A percentile compares a stretch with the other conserved stretches of the same genome.
phyloP scores from a whole-genome alignment of 352 stramenopile genomes.

The Pythium biforme region DNA sequence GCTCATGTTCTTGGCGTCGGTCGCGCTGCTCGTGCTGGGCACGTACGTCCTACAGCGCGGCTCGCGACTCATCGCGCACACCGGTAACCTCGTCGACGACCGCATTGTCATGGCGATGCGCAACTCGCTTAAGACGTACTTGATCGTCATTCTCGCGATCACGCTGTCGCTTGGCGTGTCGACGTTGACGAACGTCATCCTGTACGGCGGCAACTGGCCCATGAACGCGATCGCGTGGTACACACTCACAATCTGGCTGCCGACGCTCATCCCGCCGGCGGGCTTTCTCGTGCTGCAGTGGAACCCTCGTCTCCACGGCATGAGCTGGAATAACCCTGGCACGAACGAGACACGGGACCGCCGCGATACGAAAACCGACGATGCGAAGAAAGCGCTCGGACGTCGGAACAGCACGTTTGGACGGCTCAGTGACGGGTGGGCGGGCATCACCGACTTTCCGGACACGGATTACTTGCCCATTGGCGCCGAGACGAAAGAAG shows the following conservation, averaged over 20 bases:
- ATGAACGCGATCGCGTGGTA: slow-evolving; percentile 83
- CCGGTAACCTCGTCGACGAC: slow-evolving; percentile 70
- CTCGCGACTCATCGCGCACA: slow-evolving; percentile 69
- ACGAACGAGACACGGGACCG: slow-evolving; percentile 1
- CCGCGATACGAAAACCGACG: slow-evolving; percentile 44
- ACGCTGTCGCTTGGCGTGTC: slow-evolving; percentile 61
- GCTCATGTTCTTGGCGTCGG: slow-evolving; percentile 58
- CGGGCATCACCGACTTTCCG: slow-evolving; percentile 67
- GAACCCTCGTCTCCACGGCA: slow-evolving; percentile 75
- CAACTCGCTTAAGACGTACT: slow-evolving; percentile 77
- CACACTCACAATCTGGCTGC: slow-evolving; percentile 76
- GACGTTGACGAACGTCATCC: slow-evolving; percentile 57
- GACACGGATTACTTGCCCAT: slow-evolving; percentile 73
- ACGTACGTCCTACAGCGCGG: slow-evolving; percentile 69
- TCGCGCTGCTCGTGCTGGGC: slow-evolving; percentile 65
- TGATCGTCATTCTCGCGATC: slow-evolving; percentile 73
- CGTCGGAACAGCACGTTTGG: slow-evolving; percentile 29
- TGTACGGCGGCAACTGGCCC: slow-evolving; percentile 60
- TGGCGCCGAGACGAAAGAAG: slow-evolving; percentile 52
- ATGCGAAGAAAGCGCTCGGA: slow-evolving; percentile 18
- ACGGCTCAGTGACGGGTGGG: slow-evolving; percentile 60
- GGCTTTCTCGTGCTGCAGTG: slow-evolving; percentile 84
- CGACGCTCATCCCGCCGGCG: slow-evolving; percentile 65
- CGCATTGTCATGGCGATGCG: slow-evolving; percentile 72
- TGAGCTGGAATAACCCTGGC: slow-evolving; percentile 49